Evolutionary conservation across 257 asterid species (phyloP).

Genomic region (Ilex asprella): DNA sequence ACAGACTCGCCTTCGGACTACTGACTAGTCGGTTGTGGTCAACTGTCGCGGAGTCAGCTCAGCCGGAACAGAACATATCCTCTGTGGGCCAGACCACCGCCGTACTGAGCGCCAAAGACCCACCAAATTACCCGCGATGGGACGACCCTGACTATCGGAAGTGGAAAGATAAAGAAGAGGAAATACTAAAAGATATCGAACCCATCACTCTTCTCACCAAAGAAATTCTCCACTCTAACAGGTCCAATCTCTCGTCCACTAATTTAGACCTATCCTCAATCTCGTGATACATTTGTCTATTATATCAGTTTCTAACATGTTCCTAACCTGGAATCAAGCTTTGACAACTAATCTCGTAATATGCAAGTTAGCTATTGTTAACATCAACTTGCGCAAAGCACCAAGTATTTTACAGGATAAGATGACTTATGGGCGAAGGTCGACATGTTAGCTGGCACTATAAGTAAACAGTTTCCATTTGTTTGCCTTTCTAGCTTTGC

Average conservation of each 20-base stretch:
- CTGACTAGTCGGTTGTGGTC: slow-evolving; percentile 26
- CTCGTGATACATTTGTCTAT: not conserved
- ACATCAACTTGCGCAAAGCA: no score
- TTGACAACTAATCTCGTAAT: no score
- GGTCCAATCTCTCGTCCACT: slow-evolving; percentile 25
- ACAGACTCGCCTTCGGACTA: slow-evolving; percentile 12
- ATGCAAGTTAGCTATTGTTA: no score
- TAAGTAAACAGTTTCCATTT: no score
- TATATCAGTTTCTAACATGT: no score
- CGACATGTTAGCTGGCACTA: no score
- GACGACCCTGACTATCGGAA: slow-evolving; percentile 50
- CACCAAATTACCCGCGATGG: slow-evolving; percentile 25
- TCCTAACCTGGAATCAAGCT: no score
- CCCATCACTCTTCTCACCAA: slow-evolving; percentile 53
- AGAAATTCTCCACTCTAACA: slow-evolving; percentile 68
- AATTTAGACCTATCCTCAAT: slow-evolving; percentile 5
- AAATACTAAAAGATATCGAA: slow-evolving; percentile 60
- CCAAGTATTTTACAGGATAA: no score
- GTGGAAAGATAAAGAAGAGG: slow-evolving; percentile 64
- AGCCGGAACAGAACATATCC: slow-evolving; percentile 19
- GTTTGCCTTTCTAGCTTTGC: no score
- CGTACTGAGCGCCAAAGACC: slow-evolving; percentile 20
- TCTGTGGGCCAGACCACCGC: slow-evolving; percentile 13
- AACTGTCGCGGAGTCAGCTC: slow-evolving; percentile 29
- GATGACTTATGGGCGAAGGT: no score